phyloP scores from a whole-genome alignment of 108 stramenopile species.

The Nitzschia sp. region DNA sequence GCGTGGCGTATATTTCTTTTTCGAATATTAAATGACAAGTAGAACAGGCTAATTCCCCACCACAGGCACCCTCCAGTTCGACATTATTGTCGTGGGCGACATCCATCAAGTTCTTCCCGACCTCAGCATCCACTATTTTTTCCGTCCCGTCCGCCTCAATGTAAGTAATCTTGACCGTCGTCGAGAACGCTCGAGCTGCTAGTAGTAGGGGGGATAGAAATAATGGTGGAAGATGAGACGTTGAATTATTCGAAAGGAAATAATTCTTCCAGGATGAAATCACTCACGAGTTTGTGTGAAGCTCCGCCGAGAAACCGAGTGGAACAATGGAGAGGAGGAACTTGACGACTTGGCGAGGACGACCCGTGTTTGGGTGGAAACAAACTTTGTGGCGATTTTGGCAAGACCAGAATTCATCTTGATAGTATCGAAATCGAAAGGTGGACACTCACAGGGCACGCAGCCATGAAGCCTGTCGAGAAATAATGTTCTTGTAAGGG shows the following conservation, averaged over 20 bases:
- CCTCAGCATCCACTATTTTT: conserved; percentile 62
- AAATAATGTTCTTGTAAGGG: too few species aligned
- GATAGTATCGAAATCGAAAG: too few species aligned
- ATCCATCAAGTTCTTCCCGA: conserved; percentile 77
- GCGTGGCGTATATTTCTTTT: conserved; percentile 79
- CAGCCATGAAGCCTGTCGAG: too few species aligned
- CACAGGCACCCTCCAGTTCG: conserved; percentile 89
- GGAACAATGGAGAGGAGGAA: too few species aligned
- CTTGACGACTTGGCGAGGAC: too few species aligned
- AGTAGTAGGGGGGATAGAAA: background rate
- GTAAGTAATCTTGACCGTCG: conserved; percentile 65
- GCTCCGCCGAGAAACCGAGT: conserved; percentile 9
- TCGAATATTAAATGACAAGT: conserved; percentile 96
- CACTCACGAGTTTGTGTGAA: background rate
- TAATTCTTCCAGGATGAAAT: background rate
- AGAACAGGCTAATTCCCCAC: conserved; percentile 85
- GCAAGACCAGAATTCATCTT: too few species aligned
- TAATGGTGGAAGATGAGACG: background rate
- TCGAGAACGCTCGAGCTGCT: background rate
- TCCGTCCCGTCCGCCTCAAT: conserved; percentile 71
- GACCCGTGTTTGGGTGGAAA: too few species aligned
- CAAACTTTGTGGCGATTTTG: too few species aligned
- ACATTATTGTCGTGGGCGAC: conserved; percentile 87
- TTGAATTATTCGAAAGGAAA: background rate
- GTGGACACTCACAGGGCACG: too few species aligned